Evolutionary conservation across 2,329 filamentous ascomycete genomes (phyloP), one percentile per base, ranked within the genome.

Genomic region (Aspergillus melleus): DNA sequence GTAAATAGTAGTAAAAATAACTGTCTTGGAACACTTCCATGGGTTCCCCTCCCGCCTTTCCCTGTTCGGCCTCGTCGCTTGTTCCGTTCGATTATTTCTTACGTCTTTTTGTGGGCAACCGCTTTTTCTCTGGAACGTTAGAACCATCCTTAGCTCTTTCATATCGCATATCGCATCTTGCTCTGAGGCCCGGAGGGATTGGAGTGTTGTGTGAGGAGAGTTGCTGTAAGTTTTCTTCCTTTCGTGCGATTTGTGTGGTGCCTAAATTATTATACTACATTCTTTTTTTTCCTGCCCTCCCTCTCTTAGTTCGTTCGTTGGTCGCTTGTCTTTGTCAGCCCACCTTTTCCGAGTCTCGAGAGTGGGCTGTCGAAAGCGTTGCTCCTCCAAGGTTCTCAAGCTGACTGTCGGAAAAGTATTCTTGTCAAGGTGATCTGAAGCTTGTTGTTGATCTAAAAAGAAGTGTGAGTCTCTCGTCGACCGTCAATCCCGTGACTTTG

Each of bases 351-450:
- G 60, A 68, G 59, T 59, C 55, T 61, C 50, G 55, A 61, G 60
- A 66, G 69, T 72, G 66, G 67, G 66, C 69, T 69, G 70, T 70
- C 65, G 61, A 66, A 68, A 66, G 64, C 62, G 65, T 57, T 64
- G 60, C 57, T 68, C 61, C 67, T 69, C 67, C 66, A 68, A 72
- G 70, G 68, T 73, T 73, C 68, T 69, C 66, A 70, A 54, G 57
- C 60, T 66, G 58, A 68, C 64, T 46, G 60, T 58, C 51, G 54
- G 52, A 57, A 55, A 59, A 71, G 68, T 64, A 26, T 53, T 61
- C 59, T 68, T 56, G 60, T 66, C 52, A 61, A 64, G 66, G 66
- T 62, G 63, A 62, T 64, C 58, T 58, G 66, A 68, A 68, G 65
- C 62, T 54, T 54, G 60, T 61, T 61, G 58, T 63, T 61, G 59